These are phyloP conservation scores for Ormosia emarginata DNA, from an alignment of 306 rosid genomes.

Conservation along the genomic window DNA sequence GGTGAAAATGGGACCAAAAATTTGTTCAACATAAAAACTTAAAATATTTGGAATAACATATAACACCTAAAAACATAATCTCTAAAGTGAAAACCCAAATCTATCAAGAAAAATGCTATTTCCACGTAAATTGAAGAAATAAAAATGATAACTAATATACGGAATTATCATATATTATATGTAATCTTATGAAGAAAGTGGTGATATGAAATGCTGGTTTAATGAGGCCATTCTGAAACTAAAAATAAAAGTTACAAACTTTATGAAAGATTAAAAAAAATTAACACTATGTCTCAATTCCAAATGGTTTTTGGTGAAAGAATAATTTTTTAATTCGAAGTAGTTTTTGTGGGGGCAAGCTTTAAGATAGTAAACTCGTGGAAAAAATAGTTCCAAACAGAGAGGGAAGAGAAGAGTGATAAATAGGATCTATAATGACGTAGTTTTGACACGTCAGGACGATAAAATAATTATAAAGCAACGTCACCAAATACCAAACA, in stretches of 20 bases:
- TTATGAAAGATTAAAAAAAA: not conserved
- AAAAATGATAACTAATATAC: too few relatives aligned
- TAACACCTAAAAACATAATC: too few relatives aligned
- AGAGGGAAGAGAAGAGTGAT: not conserved
- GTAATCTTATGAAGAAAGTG: not conserved
- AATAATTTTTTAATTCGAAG: not conserved
- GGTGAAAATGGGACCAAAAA: too few relatives aligned
- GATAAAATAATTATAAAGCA: not conserved
- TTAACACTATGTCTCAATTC: too few relatives aligned
- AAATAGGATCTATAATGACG: not conserved
- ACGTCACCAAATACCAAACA: conserved; percentile 22
- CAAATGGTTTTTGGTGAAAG: not conserved
- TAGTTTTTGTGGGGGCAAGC: not conserved
- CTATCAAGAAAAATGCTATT: not conserved
- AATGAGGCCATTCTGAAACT: not conserved
- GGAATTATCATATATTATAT: too few relatives aligned
- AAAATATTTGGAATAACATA: too few relatives aligned
- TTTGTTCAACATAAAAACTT: too few relatives aligned
- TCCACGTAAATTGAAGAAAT: too few relatives aligned
- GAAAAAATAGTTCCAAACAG: not conserved
- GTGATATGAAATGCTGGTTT: not conserved
- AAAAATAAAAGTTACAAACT: not conserved
- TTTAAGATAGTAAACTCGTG: too few relatives aligned
- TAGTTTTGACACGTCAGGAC: not conserved
- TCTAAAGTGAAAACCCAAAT: too few relatives aligned